Evolutionary conservation across 108 stramenopile species (phyloP).

Genomic region (Skeletonema menzelii): DNA sequence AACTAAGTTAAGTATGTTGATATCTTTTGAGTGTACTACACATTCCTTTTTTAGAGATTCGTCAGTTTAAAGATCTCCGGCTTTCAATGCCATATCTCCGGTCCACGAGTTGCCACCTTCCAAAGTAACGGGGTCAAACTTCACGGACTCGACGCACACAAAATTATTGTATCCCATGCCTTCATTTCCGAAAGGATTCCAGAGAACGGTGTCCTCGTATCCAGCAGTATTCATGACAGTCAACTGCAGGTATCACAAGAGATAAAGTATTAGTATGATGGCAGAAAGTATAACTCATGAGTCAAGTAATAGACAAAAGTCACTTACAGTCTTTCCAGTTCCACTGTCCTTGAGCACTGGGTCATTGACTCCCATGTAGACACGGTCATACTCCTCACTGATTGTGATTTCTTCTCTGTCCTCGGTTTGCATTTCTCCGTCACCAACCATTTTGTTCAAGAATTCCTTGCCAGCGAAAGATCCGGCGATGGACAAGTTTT

Average conservation of each 20-base stretch:
- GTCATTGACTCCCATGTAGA: constrained; percentile 94
- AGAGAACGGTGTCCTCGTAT: constrained; percentile 93
- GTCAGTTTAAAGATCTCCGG: constrained; percentile 40
- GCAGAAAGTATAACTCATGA: background rate
- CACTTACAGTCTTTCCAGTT: constrained; percentile 76
- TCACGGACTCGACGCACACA: constrained; percentile 93
- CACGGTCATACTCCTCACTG: constrained; percentile 89
- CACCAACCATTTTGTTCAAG: constrained; percentile 86
- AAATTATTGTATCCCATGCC: constrained; percentile 97
- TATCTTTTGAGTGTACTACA: background rate
- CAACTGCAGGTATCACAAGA: constrained; percentile 42
- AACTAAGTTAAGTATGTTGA: background rate
- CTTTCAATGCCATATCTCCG: constrained; percentile 80
- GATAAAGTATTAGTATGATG: constrained; percentile 6
- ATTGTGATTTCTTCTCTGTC: constrained; percentile 85
- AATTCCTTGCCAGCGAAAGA: constrained; percentile 90
- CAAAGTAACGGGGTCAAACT: constrained; percentile 88
- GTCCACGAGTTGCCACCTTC: constrained; percentile 74
- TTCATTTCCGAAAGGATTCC: constrained; percentile 94
- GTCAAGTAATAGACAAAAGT: background rate
- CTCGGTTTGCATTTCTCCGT: constrained; percentile 88
- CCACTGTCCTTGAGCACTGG: constrained; percentile 90
- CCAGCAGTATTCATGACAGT: constrained; percentile 84
- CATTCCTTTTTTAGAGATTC: background rate
- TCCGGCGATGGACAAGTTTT: constrained; percentile 86